Percentiles rank a stretch among this genome's conserved stretches.
These are phyloP conservation scores for Tripterygium wilfordii DNA, from an alignment of 177 flowering plant species.

Conservation along the genomic window DNA sequence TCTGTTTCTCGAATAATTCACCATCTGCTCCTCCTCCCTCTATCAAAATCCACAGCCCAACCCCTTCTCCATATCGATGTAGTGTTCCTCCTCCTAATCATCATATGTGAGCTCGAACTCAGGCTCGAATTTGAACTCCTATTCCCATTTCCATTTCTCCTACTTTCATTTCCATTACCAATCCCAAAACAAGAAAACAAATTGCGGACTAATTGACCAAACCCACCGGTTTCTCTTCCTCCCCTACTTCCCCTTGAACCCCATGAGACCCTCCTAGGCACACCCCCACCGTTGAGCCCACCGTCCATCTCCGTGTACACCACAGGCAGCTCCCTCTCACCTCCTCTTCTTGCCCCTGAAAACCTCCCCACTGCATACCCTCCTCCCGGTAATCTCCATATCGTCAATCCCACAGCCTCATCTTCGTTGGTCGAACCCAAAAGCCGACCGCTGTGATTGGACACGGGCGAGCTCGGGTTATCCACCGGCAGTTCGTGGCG, in stretches of 20 bases:
- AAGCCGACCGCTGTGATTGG: neutral
- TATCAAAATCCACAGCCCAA: no score
- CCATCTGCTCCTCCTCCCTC: no score
- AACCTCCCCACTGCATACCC: conserved; percentile 77
- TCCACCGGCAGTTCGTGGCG: conserved; percentile 43
- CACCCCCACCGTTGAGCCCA: conserved; percentile 45
- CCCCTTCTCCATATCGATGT: no score
- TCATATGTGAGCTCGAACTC: no score
- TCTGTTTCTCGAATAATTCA: no score
- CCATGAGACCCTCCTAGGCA: conserved; percentile 57
- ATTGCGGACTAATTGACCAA: no score
- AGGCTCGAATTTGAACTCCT: no score
- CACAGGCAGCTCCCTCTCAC: conserved; percentile 52
- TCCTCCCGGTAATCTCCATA: conserved; percentile 73
- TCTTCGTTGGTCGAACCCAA: conserved; percentile 28
- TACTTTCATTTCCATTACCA: no score
- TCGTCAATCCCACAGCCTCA: conserved; percentile 51
- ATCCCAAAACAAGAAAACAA: no score
- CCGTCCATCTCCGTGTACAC: conserved; percentile 76
- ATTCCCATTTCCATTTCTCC: no score
- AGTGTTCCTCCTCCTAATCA: no score
- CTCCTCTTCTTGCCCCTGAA: conserved; percentile 51
- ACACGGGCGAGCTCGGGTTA: neutral
- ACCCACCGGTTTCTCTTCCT: conserved; percentile 15
- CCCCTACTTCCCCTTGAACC: conserved; percentile 34